Evolutionary conservation across 108 stramenopile species (phyloP).

Genomic region (Nannochloropsis gaditana): DNA sequence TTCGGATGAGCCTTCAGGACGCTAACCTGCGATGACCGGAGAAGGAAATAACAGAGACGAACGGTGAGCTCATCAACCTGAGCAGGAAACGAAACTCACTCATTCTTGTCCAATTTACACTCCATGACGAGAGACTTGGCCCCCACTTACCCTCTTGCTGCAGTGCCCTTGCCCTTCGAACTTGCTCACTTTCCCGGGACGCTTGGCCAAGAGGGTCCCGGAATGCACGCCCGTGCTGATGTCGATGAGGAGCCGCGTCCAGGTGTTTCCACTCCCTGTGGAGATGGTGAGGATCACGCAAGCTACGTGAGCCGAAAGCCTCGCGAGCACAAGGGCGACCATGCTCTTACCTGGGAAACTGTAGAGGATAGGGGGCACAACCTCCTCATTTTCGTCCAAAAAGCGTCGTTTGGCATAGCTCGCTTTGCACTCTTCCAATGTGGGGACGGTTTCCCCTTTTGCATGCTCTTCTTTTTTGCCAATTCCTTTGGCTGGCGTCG

Average conservation of each 20-base stretch:
- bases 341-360: neutral
- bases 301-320: neutral
- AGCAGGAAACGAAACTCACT: too few species aligned
- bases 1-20: slow-evolving; percentile 5
- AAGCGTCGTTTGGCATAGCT: neutral
- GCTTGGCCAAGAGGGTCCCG: neutral
- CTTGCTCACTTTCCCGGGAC: neutral
- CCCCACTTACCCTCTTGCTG: neutral
- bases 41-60: neutral
- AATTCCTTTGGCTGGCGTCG: neutral
- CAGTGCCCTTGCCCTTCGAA: neutral
- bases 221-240: neutral
- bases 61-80: neutral
- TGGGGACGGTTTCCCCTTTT: neutral
- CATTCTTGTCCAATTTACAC: too few species aligned
- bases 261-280: neutral
- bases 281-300: neutral
- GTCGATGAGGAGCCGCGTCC: slow-evolving; percentile 1
- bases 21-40: neutral
- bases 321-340: neutral
- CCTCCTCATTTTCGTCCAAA: neutral
- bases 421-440: neutral
- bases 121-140: too few species aligned
- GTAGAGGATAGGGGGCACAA: neutral
- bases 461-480: neutral